Conservation (phyloP, 345 rosid genomes). For the Kernera saxatilis region DNA sequence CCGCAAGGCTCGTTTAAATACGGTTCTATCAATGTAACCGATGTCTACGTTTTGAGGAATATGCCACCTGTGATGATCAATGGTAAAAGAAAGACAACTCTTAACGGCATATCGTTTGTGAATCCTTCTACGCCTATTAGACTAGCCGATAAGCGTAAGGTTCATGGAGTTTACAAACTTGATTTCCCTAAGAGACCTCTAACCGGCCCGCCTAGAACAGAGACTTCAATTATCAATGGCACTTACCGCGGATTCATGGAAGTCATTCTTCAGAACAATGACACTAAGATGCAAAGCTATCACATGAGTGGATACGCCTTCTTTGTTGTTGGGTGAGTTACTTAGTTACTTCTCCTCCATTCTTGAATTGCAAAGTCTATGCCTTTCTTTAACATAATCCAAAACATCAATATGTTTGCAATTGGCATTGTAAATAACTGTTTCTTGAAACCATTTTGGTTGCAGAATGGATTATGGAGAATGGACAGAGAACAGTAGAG, state of each 20-base stretch:
- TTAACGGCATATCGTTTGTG: conserved; percentile 73
- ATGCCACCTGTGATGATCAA: conserved; percentile 62
- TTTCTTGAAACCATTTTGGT: not conserved
- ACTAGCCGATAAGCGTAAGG: conserved; percentile 78
- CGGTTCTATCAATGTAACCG: conserved; percentile 94
- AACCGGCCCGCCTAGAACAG: conserved; percentile 62
- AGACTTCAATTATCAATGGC: conserved; percentile 85
- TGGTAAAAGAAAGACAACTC: conserved; percentile 65
- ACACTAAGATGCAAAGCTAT: conserved; percentile 87
- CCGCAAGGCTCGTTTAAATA: conserved; percentile 96
- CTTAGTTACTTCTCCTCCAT: not conserved
- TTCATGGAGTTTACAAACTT: conserved; percentile 84
- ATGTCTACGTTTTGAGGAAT: conserved; percentile 69
- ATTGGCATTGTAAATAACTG: not conserved
- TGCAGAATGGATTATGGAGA: conserved; percentile 97
- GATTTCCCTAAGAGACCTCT: conserved; percentile 83
- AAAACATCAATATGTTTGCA: not conserved
- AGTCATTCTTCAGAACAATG: conserved; percentile 89
- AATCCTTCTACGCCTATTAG: conserved; percentile 95
- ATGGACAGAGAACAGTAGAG: conserved; percentile 95
- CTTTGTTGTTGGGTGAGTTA: conserved; percentile 81
- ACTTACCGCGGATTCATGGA: conserved; percentile 95
- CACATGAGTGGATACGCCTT: conserved; percentile 95
- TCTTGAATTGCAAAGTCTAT: not conserved
- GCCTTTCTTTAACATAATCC: not conserved